A percentile compares a stretch with the other conserved stretches of the same genome.
phyloP scores from a whole-genome alignment of 2,329 filamentous ascomycete genomes.

The Monilinia vaccinii-corymbosi region DNA sequence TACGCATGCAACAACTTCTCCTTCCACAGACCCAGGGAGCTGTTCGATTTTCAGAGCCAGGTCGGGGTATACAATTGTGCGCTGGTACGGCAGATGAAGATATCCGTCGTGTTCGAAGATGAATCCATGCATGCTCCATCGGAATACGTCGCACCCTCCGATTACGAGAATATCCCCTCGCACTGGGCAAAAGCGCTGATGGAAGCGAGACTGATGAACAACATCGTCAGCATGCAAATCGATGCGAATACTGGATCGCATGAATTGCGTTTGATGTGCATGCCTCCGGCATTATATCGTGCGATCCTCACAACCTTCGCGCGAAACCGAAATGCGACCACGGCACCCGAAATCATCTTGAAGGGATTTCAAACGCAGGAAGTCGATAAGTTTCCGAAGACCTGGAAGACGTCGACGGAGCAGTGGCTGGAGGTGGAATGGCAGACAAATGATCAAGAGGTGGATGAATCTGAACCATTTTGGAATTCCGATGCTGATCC shows the following conservation, averaged over 20 bases:
- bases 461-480: conserved; percentile 7
- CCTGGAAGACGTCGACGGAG: not conserved
- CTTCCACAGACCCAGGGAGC: not conserved
- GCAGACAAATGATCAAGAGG: not conserved
- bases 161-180: conserved; percentile 6
- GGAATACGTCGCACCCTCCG: not conserved
- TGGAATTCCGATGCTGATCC: conserved; percentile 2
- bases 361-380: conserved; percentile 1
- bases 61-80: not conserved
- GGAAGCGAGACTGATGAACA: not conserved
- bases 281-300: conserved; percentile 3
- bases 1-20: conserved; percentile 6
- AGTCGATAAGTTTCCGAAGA: not conserved
- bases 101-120: conserved; percentile 1
- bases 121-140: not conserved
- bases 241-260: not conserved
- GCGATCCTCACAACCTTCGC: not conserved
- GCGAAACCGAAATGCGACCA: not conserved
- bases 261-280: not conserved
- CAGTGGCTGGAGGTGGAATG: conserved; percentile 7
- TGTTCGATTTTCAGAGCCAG: conserved; percentile 5
- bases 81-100: conserved; percentile 2
- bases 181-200: conserved; percentile 2
- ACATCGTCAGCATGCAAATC: conserved; percentile 3
- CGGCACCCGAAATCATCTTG: not conserved